These are phyloP conservation scores for Fraxinus pennsylvanica DNA, from an alignment of 257 asterid species.

Conservation along the genomic window DNA sequence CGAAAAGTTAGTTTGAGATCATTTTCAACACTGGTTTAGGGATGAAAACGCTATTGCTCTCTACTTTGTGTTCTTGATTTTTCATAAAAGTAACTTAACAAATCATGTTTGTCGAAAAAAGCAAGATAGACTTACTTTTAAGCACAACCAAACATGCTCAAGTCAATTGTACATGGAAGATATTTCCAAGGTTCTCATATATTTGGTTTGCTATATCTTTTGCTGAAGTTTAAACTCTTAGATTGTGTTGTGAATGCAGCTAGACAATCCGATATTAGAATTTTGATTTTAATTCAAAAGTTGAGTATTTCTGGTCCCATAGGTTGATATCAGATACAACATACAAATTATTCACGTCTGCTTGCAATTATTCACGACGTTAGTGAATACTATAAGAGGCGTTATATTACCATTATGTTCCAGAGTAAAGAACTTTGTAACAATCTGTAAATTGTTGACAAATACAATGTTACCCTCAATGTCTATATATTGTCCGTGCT, in stretches of 20 bases:
- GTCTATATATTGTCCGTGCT: not conserved
- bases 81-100: not conserved
- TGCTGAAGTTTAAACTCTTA: not conserved
- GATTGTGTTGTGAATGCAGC: not conserved
- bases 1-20: not conserved
- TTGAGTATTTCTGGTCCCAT: not conserved
- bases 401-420: not conserved
- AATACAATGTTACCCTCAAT: not conserved
- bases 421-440: not conserved
- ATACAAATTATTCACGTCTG: not conserved
- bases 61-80: not conserved
- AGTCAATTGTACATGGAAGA: not conserved
- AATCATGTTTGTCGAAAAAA: not conserved
- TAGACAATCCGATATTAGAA: not conserved
- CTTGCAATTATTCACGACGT: not conserved
- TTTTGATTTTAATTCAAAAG: conserved; percentile 1
- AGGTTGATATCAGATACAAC: not conserved
- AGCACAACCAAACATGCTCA: not conserved
- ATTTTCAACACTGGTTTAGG: not conserved
- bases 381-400: not conserved
- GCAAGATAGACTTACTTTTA: not conserved
- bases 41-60: not conserved
- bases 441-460: not conserved
- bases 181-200: not conserved
- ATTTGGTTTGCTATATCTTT: not conserved